Evolutionary conservation across 2,329 filamentous ascomycete genomes (phyloP).

Genomic region (Trichoderma aggressivum): DNA sequence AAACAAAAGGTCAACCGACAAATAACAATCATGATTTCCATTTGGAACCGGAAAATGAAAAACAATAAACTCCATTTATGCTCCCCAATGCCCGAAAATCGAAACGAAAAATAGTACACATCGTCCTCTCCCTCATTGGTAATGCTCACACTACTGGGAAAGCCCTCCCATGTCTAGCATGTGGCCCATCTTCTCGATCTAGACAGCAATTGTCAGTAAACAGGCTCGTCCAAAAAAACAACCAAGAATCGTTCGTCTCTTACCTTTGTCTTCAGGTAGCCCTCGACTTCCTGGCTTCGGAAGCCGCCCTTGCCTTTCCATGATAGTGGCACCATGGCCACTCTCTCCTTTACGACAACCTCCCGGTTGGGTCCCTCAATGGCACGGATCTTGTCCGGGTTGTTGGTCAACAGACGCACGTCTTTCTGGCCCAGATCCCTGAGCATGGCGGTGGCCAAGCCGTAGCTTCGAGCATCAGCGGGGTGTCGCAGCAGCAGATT

Average conservation of each 20-base stretch:
- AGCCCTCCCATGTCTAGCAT: constrained; percentile 58
- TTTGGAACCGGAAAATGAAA: neutral
- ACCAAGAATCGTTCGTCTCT: constrained; percentile 35
- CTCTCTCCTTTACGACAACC: constrained; percentile 80
- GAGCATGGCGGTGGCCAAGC: constrained; percentile 92
- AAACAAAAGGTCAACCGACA: neutral
- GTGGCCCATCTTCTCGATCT: constrained; percentile 89
- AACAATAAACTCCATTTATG: constrained; percentile 7
- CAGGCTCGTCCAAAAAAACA: neutral
- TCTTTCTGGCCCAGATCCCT: constrained; percentile 77
- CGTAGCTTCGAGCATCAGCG: constrained; percentile 91
- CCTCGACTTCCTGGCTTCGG: constrained; percentile 82
- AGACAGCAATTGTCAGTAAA: constrained; percentile 23
- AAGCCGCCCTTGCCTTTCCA: constrained; percentile 88
- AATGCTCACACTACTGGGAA: neutral
- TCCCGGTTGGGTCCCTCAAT: constrained; percentile 90
- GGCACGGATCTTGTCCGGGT: constrained; percentile 92
- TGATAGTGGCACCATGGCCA: constrained; percentile 91
- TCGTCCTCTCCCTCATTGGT: neutral
- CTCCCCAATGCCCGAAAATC: neutral
- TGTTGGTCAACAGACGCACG: constrained; percentile 86
- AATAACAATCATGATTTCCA: neutral
- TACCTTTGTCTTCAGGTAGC: constrained; percentile 93
- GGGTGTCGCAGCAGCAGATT: constrained; percentile 89
- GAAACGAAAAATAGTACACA: neutral